Percentiles rank a stretch among this genome's conserved stretches.
Evolutionary conservation across 2,329 filamentous ascomycete species (phyloP).

Genomic region (Epichloe elymi): DNA sequence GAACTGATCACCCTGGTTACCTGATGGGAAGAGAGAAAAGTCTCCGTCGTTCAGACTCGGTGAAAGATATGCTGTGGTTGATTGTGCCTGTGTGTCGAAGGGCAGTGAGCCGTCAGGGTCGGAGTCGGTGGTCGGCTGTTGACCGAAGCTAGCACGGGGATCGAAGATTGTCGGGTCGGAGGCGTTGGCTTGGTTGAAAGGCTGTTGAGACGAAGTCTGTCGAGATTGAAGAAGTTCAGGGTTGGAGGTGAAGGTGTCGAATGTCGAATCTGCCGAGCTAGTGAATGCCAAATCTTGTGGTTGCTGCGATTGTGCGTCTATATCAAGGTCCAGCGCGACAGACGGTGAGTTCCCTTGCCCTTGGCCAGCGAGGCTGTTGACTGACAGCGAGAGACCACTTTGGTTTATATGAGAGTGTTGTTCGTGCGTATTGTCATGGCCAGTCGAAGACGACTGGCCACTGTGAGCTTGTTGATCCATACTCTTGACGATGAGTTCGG

Average conservation of each 20-base stretch:
- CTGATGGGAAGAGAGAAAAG: slow-evolving; percentile 51
- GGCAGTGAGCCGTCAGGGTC: slow-evolving; percentile 24
- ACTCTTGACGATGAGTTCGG: slow-evolving; percentile 12
- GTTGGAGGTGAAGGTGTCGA: slow-evolving; percentile 31
- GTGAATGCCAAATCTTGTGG: slow-evolving; percentile 21
- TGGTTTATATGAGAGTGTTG: slow-evolving; percentile 54
- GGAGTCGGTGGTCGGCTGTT: slow-evolving; percentile 23
- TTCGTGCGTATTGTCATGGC: slow-evolving; percentile 28
- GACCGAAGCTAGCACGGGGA: slow-evolving; percentile 28
- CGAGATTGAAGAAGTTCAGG: slow-evolving; percentile 38
- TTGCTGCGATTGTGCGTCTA: slow-evolving; percentile 35
- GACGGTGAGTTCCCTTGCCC: slow-evolving; percentile 30
- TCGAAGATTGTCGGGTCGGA: slow-evolving; percentile 27
- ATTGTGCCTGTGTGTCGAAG: slow-evolving; percentile 30
- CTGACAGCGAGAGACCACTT: slow-evolving; percentile 47
- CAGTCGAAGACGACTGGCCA: slow-evolving; percentile 48
- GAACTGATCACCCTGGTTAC: slow-evolving; percentile 42
- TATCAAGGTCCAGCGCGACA: slow-evolving; percentile 43
- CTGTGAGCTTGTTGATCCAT: slow-evolving; percentile 30
- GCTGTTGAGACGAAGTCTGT: slow-evolving; percentile 22
- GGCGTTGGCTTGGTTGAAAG: slow-evolving; percentile 17
- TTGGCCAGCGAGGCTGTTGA: slow-evolving; percentile 34
- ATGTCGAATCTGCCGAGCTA: slow-evolving; percentile 17
- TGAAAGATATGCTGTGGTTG: slow-evolving; percentile 29
- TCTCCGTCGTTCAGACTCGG: slow-evolving; percentile 41